Evolutionary conservation across 441 rosid species (phyloP).

Genomic region (Aleurites moluccanus): DNA sequence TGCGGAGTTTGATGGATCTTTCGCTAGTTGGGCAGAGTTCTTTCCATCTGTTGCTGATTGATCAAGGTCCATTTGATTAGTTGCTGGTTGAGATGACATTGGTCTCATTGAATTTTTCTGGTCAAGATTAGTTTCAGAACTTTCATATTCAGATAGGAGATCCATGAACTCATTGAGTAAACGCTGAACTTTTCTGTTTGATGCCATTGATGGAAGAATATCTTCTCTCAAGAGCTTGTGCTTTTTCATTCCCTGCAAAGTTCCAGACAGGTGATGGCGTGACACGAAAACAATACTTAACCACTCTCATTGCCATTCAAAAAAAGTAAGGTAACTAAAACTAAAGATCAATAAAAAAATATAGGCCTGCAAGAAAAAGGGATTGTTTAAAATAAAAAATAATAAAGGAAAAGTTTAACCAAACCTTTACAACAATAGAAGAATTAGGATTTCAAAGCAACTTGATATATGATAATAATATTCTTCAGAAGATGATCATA

Average conservation of each 20-base stretch:
- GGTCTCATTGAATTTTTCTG: slow-evolving; percentile 22
- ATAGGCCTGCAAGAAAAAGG: background rate
- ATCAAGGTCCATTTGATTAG: slow-evolving; percentile 34
- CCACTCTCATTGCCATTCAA: background rate
- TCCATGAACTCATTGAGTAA: slow-evolving; percentile 92
- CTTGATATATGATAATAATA: background rate
- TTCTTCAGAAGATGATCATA: background rate
- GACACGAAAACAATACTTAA: no score
- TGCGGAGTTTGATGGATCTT: no score
- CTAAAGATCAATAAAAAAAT: background rate
- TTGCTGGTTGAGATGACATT: slow-evolving; percentile 14
- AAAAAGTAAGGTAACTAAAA: background rate
- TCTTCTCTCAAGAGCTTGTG: slow-evolving; percentile 84
- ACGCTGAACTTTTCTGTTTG: slow-evolving; percentile 94
- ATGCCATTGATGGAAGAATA: slow-evolving; percentile 95
- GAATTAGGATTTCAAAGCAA: background rate
- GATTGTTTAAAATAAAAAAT: background rate
- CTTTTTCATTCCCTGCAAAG: slow-evolving; percentile 75
- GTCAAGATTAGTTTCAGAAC: slow-evolving; percentile 34
- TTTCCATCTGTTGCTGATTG: slow-evolving; percentile 18
- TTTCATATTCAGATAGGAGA: slow-evolving; percentile 82
- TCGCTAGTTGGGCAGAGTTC: background rate
- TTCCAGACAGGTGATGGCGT: background rate
- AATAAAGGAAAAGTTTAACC: background rate
- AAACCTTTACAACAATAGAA: background rate